Base-by-base conservation (phyloP, 2,329 filamentous ascomycete species). In the Zymoseptoria ardabiliae region DNA sequence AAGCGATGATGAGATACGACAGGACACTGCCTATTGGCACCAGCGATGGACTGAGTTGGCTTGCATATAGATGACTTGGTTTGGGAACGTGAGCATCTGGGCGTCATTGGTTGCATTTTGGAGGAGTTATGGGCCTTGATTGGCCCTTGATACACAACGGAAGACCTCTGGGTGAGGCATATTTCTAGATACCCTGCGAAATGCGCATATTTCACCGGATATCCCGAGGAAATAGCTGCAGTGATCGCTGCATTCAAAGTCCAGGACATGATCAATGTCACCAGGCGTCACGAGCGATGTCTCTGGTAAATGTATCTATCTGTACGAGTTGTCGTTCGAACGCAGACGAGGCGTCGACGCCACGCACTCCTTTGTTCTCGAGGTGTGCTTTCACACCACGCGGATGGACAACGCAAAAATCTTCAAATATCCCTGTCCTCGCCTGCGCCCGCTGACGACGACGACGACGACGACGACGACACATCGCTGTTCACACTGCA, bases 1-100 rank as follows among this genome's bases (percentile, higher is more conserved):
- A 17, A 45, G 35, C n/a, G 53, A 56, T 45, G 56, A 57, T 25
- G 60, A 17, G 53, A 57, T 56, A 50, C 58, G 58, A 62, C 63
- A 65, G 58, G 57, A 65, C 57, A 41, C 10, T 17, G 17, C 35
- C 35, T 17, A 41, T 17, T 17, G 9, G 35, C 2, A 4, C 35
- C 35, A 45, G 35, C 35, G 35, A 45, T 45, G 35, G 13, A 13
- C 11, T 17, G 35, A 5, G 13, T 45, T n/a, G 35, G 35, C 11
- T 45, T 45, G 35, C 35, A 45, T 45, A 45, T 45, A 45, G 17
- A 13, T 13, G 35, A 45, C 35, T 45, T 5, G 35, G 7, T 45
- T 5, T 45, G 35, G 35, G 35, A 4, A 17, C 6, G 35, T 6
- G 35, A 28, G 25, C 25, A 28, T 28, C 25, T 28, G 25, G 25